These are phyloP conservation scores for Butyriboletus appendiculatus DNA, from an alignment of 1,284 basidiomycete genomes.

Conservation along the genomic window DNA sequence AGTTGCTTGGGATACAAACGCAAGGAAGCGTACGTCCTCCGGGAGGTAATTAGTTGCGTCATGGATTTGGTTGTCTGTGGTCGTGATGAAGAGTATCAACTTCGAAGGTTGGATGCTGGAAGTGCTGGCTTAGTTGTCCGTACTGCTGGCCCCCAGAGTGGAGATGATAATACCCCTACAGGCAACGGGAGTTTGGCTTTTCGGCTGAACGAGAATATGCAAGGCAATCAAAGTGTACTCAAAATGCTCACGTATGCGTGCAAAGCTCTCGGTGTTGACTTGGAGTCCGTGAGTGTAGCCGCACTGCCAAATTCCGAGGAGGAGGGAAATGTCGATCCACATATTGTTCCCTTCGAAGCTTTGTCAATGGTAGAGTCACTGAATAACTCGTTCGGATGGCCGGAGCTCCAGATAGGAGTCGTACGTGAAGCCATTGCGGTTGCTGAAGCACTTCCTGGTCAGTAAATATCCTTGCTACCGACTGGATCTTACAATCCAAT, in stretches of 20 bases:
- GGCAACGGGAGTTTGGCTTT: constrained; percentile 62
- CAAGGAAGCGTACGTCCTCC: constrained; percentile 84
- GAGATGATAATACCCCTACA: constrained; percentile 35
- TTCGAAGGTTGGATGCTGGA: constrained; percentile 40
- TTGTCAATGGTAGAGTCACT: constrained; percentile 31
- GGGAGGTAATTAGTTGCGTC: constrained; percentile 80
- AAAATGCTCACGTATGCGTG: constrained; percentile 73
- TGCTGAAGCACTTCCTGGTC: constrained; percentile 89
- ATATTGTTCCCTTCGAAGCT: constrained; percentile 30
- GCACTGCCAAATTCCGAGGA: constrained; percentile 30
- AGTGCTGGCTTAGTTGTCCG: constrained; percentile 50
- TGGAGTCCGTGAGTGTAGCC: constrained; percentile 62
- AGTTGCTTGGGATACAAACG: constrained; percentile 77
- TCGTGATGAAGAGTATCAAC: constrained; percentile 60
- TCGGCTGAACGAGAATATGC: constrained; percentile 67
- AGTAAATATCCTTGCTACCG: constrained; percentile 23
- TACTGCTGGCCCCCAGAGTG: constrained; percentile 17
- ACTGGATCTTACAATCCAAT: constrained; percentile 15
- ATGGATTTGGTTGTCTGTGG: constrained; percentile 81
- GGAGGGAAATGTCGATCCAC: constrained; percentile 1
- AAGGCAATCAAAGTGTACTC: constrained; percentile 81
- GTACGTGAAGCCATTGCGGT: constrained; percentile 90
- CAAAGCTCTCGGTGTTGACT: constrained; percentile 75
- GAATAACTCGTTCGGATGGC: constrained; percentile 81
- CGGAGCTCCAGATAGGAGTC: constrained; percentile 88